Evolutionary conservation across 1,284 basidiomycete genomes (phyloP), one percentile per base, ranked within the genome.

Genomic region (Erythrobasidium hasegawianum): DNA sequence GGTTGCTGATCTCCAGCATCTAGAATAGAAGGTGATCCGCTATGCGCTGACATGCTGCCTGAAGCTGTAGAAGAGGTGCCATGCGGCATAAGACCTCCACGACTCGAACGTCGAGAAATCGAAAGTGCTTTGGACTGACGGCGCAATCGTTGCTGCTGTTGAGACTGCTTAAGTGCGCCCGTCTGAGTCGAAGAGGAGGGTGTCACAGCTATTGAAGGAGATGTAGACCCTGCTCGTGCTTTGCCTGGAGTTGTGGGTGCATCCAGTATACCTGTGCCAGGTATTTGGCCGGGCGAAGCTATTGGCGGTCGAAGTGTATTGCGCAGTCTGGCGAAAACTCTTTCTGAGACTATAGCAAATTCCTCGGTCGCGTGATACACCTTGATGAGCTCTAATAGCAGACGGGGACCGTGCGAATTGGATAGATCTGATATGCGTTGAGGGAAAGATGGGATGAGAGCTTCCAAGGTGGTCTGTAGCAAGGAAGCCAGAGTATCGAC

Each of bases 331-430:
- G 71, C 72, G 75, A 93, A 81, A 22, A 90, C 81, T 69, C 86
- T 86, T 59, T 89, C 85, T 0, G 86, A 83, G 1, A 81, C 79
- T 7, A 83, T 79, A 0, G 87, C 89, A 72, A 95, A 89, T 26
- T 89, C 87, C 75, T 92, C 88, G 0, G 90, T 90, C 0, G 83
- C 81, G 61, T 84, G 84, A 75, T 87, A 87, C 0, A 84, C 79
- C 3, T 80, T 76, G 53, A 95, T 88, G 29, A 95, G 78, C 64
- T 88, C 85, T 1, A 82, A 81, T 4, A 96, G 80, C 9, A 84
- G 83, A 3, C 79, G 71, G 14, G 86, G 78, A 8, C 86, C 86
- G 71, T 88, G 81, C 70, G 85, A 80, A 10, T 85, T 83, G 9
- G 83, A 81, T 29, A 90, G 79, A 0, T 83, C 80, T 7, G 85